A percentile compares a stretch with the other conserved stretches of the same genome.
Evolutionary conservation across 257 asterid species (phyloP).

Genomic region (Asclepias syriaca): DNA sequence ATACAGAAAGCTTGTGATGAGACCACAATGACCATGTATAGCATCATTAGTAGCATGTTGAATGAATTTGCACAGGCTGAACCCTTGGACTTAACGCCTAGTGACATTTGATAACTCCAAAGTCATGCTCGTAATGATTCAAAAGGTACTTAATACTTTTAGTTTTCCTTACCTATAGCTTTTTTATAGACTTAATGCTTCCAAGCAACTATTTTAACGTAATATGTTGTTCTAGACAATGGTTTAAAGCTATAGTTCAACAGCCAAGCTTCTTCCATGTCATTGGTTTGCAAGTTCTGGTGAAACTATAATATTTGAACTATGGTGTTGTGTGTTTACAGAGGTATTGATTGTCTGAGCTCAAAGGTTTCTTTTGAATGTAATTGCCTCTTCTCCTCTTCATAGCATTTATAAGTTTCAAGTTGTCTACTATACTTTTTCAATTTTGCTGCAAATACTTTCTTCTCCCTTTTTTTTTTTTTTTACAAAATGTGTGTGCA

Average conservation of each 20-base stretch:
- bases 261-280: neutral
- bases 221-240: neutral
- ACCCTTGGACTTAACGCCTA: constrained; percentile 30
- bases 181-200: neutral
- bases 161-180: neutral
- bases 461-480: too few relatives aligned
- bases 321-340: neutral
- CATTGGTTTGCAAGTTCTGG: neutral
- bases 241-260: neutral
- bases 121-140: constrained; percentile 28
- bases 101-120: constrained; percentile 46
- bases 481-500: too few relatives aligned
- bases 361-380: neutral
- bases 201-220: neutral
- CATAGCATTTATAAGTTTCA: neutral
- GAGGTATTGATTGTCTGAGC: neutral
- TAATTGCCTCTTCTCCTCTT: neutral
- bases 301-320: neutral
- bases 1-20: constrained; percentile 83
- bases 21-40: constrained; percentile 56
- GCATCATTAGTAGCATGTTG: constrained; percentile 49
- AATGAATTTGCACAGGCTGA: constrained; percentile 43
- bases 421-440: neutral
- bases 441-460: neutral
- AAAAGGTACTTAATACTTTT: constrained; percentile 34